These are phyloP conservation scores for Leishmania gerbilli DNA, from an alignment of 208 protist genomes.

Conservation along the genomic window DNA sequence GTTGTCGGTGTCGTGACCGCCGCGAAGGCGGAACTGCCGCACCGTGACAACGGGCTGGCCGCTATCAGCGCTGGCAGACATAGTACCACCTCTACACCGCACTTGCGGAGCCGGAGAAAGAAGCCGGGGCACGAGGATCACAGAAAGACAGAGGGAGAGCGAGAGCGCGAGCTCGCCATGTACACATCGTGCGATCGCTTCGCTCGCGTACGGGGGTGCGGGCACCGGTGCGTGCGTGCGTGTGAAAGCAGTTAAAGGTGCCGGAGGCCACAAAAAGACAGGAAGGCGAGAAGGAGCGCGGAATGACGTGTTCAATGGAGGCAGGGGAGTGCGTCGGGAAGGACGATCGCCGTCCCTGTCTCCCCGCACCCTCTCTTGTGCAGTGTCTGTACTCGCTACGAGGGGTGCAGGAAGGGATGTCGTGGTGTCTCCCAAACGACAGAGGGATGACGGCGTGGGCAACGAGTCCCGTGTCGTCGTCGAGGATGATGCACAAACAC, in stretches of 20 bases:
- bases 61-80: background rate
- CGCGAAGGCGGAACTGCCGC: slow-evolving; percentile 3
- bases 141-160: background rate
- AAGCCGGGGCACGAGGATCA: background rate
- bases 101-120: background rate
- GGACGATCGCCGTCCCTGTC: background rate
- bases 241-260: background rate
- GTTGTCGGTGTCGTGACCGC: background rate
- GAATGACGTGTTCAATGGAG: background rate
- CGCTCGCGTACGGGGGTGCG: background rate
- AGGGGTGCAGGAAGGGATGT: background rate
- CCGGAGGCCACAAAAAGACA: background rate
- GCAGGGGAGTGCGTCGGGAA: background rate
- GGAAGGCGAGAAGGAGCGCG: background rate
- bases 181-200: background rate
- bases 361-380: background rate
- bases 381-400: background rate
- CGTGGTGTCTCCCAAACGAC: background rate
- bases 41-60: background rate
- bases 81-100: background rate
- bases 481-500: too few species aligned
- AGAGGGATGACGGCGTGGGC: too few species aligned
- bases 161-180: background rate
- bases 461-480: too few species aligned
- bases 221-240: background rate